A percentile compares a stretch with the other conserved stretches of the same genome.
These are phyloP conservation scores for Fragosphaeria purpurea DNA, from an alignment of 2,329 filamentous ascomycete species.

Conservation along the genomic window DNA sequence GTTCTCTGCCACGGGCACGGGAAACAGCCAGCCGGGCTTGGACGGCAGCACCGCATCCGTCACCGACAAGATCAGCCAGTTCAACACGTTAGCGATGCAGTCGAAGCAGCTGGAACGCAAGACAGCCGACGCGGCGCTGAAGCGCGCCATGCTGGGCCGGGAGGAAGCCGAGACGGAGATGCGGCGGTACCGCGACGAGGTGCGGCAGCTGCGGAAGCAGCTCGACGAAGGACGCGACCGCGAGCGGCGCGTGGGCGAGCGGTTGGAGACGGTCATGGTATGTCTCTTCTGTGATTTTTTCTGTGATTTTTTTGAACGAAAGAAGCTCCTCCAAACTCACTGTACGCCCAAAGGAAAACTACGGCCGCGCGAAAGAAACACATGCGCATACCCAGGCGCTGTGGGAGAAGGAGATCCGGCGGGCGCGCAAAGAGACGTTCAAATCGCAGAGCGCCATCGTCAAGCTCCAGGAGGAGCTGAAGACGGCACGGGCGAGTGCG, in stretches of 20 bases:
- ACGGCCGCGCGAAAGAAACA: conserved; percentile 59
- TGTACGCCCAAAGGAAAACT: conserved; percentile 47
- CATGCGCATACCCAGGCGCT: conserved; percentile 55
- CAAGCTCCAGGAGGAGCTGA: conserved; percentile 66
- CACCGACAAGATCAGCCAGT: conserved; percentile 60
- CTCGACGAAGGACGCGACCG: conserved; percentile 56
- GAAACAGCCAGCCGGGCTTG: not conserved
- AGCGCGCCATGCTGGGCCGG: conserved; percentile 55
- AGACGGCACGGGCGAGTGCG: conserved; percentile 44
- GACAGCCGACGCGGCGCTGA: conserved; percentile 54
- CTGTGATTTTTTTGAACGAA: too few species aligned
- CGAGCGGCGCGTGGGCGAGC: conserved; percentile 56
- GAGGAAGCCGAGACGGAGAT: conserved; percentile 65
- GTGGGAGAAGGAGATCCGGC: conserved; percentile 66
- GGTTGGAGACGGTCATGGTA: conserved; percentile 61
- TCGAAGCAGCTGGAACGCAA: conserved; percentile 54
- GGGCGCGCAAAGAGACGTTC: conserved; percentile 62
- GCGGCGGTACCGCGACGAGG: conserved; percentile 53
- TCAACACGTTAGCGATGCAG: conserved; percentile 55
- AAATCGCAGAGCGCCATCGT: conserved; percentile 61
- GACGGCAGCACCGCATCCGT: conserved; percentile 33
- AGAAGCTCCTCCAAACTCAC: too few species aligned
- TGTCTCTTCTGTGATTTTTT: too few species aligned
- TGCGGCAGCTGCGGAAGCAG: conserved; percentile 42
- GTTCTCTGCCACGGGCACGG: too few species aligned